Base-by-base conservation (phyloP, 176 grass and related monocot genomes). In the Poa pratensis region DNA sequence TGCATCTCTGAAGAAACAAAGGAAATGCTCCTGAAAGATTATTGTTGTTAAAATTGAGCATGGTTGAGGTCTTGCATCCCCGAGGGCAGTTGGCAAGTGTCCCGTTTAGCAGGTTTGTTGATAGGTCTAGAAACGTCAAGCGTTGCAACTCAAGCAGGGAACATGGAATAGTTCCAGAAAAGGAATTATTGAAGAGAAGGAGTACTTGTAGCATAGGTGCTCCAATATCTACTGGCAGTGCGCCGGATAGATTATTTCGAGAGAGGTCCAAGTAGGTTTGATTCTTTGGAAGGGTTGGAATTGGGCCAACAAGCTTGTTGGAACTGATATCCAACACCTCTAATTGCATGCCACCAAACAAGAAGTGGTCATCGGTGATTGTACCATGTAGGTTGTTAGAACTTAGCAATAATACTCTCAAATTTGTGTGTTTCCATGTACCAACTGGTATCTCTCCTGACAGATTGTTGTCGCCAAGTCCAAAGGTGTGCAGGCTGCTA, bases 311-410 rank as follows among this genome's bases (percentile, higher is more conserved):
- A 14, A 67, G 63, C 16, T 67, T 5, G 32, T 68, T 68, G 11
- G 17, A 68, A 66, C 28, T 66, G 6, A 34, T 17, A 34, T 34
- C 15, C 2, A 66, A 17, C 3, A 0, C 1, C 0, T 18, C 0
- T 17, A 66, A 18, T 1, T 23, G 14, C 15, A 34, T 34, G 15
- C 28, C 69, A 24, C 46, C 46, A 49, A 49, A 49, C 46, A 3
- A 2, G 30, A 90, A 82, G 75, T 87, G 80, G 4, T 35, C 15
- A 39, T 87, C 80, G 2, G 52, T 83, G 30, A 92, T 28, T 9
- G 50, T 40, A 17, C 87, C 87, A 45, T 83, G 10, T 5, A 92
- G 4, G 4, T 28, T 82, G 85, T 92, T 92, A 1, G 9, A 16
- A 27, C 4, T 7, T 1, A 92, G 69, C 0, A 0, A 0, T 37